Evolutionary conservation across 2,329 filamentous ascomycete genomes (phyloP).

Genomic region (Cytospora chrysosperma): DNA sequence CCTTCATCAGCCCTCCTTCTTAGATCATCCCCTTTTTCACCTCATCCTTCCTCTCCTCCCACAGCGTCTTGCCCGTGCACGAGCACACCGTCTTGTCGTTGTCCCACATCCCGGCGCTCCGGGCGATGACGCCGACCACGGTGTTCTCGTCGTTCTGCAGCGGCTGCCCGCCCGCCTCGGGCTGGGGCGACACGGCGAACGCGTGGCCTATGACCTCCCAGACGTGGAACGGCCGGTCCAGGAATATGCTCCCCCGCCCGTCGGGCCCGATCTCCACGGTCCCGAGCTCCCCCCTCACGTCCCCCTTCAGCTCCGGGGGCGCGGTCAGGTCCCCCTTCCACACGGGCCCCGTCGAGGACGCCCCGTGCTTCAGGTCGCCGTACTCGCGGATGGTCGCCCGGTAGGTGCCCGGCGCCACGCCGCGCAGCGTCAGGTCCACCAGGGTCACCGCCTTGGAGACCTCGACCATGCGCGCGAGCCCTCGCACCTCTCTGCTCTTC

Average conservation of each 20-base stretch:
- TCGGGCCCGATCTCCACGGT: constrained; percentile 71
- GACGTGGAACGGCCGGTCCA: constrained; percentile 79
- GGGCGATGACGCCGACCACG: constrained; percentile 87
- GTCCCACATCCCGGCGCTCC: constrained; percentile 97
- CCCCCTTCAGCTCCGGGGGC: constrained; percentile 44
- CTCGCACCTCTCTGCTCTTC: constrained; percentile 64
- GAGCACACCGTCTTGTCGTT: constrained; percentile 98
- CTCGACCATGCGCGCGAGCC: constrained; percentile 91
- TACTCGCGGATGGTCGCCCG: constrained; percentile 80
- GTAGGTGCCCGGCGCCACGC: constrained; percentile 78
- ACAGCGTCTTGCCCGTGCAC: constrained; percentile 95
- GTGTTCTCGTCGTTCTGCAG: constrained; percentile 78
- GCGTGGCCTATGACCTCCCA: constrained; percentile 97
- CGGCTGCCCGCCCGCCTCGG: constrained; percentile 55
- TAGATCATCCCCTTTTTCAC: constrained; percentile 86
- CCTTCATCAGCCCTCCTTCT: constrained; percentile 30
- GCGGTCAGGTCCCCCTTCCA: constrained; percentile 57
- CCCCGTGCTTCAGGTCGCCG: constrained; percentile 83
- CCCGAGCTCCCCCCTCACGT: constrained; percentile 66
- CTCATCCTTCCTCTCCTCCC: constrained; percentile 94
- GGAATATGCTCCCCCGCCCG: constrained; percentile 75
- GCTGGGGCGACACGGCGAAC: constrained; percentile 74
- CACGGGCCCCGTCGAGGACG: constrained; percentile 76
- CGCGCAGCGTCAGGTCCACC: constrained; percentile 82
- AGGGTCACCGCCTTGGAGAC: constrained; percentile 76